These are phyloP conservation scores for Pichia membranifaciens DNA, from an alignment of 805 yeast genomes.

Conservation along the genomic window DNA sequence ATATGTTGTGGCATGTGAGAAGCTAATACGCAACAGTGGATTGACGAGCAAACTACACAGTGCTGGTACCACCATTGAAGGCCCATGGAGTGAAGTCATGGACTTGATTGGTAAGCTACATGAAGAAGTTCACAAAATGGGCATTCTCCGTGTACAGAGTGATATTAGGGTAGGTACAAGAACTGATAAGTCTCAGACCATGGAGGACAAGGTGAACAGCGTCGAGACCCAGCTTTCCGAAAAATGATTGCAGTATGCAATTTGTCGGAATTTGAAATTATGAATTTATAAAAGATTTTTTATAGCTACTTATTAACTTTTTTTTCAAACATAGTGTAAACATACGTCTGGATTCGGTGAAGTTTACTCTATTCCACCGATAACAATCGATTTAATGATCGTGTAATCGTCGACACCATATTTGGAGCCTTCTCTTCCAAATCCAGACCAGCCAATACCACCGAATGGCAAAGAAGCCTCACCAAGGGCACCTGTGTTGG, in stretches of 20 bases:
- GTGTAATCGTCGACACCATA: slow-evolving; percentile 73
- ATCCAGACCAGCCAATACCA: slow-evolving; percentile 73
- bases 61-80: slow-evolving; percentile 84
- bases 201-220: slow-evolving; percentile 63
- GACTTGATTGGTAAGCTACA: slow-evolving; percentile 73
- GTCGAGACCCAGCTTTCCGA: slow-evolving; percentile 47
- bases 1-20: slow-evolving; percentile 68
- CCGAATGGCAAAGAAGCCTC: slow-evolving; percentile 71
- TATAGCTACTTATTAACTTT: neutral
- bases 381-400: slow-evolving; percentile 56
- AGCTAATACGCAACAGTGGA: slow-evolving; percentile 53
- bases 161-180: slow-evolving; percentile 86
- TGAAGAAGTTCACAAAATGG: slow-evolving; percentile 61
- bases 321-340: neutral
- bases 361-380: slow-evolving; percentile 32
- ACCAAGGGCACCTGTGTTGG: slow-evolving; percentile 67
- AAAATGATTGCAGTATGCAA: slow-evolving; percentile 9
- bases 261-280: neutral
- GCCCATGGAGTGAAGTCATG: slow-evolving; percentile 90
- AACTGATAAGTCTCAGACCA: slow-evolving; percentile 65
- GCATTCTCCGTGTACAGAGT: slow-evolving; percentile 74
- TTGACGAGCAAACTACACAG: slow-evolving; percentile 71
- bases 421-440: slow-evolving; percentile 75
- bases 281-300: neutral
- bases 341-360: neutral